These are phyloP conservation scores for Triticum monococcum DNA, from an alignment of 176 grass and related monocot genomes.

Conservation along the genomic window DNA sequence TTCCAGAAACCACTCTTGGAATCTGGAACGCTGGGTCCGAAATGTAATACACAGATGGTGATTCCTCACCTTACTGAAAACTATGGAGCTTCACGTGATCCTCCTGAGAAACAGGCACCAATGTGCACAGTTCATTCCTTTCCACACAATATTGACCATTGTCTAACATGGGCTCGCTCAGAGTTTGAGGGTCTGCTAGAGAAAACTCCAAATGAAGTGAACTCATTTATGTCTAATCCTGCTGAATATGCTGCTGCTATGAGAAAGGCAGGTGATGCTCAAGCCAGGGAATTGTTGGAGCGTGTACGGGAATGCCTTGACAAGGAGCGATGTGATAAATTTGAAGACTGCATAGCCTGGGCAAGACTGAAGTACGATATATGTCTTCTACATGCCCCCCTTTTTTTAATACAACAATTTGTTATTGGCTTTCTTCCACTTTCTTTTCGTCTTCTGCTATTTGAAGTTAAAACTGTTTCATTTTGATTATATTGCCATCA, in stretches of 20 bases:
- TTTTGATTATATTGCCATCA: not conserved
- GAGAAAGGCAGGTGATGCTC: conserved; percentile 76
- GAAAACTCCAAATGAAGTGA: conserved; percentile 76
- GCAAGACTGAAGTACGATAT: conserved; percentile 69
- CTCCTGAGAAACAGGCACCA: conserved; percentile 72
- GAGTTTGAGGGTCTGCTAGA: conserved; percentile 78
- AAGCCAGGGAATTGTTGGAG: conserved; percentile 64
- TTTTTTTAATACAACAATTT: not conserved
- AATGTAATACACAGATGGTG: conserved; percentile 78
- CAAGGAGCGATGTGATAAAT: conserved; percentile 60
- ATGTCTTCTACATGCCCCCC: conserved; percentile 13
- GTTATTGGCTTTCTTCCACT: conserved; percentile 6
- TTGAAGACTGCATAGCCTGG: conserved; percentile 70
- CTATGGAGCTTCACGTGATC: conserved; percentile 76
- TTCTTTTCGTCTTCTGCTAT: not conserved
- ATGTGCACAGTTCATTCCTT: conserved; percentile 80
- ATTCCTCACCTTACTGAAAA: conserved; percentile 85
- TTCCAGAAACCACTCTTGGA: conserved; percentile 85
- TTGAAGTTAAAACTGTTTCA: conserved; percentile 1
- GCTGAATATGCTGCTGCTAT: conserved; percentile 57
- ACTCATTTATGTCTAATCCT: conserved; percentile 65
- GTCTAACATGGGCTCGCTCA: conserved; percentile 75
- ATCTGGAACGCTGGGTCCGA: conserved; percentile 69
- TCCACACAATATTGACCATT: conserved; percentile 83
- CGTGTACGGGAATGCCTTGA: conserved; percentile 56